These are phyloP conservation scores for Solanum virginianum DNA, from an alignment of 257 asterid species.

Conservation along the genomic window DNA sequence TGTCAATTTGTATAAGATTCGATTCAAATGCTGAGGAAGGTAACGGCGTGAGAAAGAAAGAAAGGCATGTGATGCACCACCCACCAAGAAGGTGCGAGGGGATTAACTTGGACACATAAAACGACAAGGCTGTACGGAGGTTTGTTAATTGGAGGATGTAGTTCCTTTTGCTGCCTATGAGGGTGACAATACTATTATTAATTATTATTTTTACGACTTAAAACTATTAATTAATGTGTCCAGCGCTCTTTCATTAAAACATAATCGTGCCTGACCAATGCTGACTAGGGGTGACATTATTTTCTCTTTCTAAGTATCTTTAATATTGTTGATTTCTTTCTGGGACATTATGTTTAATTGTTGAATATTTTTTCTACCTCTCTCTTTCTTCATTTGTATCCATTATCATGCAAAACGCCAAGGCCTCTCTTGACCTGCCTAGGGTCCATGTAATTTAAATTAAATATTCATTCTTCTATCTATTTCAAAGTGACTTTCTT, in stretches of 20 bases:
- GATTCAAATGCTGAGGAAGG: neutral
- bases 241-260: too few relatives aligned
- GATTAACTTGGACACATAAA: neutral
- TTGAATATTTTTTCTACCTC: too few relatives aligned
- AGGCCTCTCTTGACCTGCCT: neutral
- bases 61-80: neutral
- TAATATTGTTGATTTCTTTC: neutral
- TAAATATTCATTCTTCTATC: neutral
- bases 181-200: neutral
- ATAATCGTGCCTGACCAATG: neutral
- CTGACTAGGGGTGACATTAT: too few relatives aligned
- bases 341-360: neutral
- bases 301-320: neutral
- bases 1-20: neutral
- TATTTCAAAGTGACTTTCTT: neutral
- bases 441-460: neutral
- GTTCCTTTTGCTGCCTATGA: neutral
- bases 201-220: neutral
- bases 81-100: neutral
- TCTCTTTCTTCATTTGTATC: neutral
- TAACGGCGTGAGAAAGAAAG: neutral
- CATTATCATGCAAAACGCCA: neutral
- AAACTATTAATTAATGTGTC: too few relatives aligned
- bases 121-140: neutral
- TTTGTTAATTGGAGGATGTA: neutral